Percentiles rank a stretch among this genome's conserved stretches.
These are phyloP conservation scores for Kodamaea kakaduensis DNA, from an alignment of 805 yeast genomes.

Conservation along the genomic window DNA sequence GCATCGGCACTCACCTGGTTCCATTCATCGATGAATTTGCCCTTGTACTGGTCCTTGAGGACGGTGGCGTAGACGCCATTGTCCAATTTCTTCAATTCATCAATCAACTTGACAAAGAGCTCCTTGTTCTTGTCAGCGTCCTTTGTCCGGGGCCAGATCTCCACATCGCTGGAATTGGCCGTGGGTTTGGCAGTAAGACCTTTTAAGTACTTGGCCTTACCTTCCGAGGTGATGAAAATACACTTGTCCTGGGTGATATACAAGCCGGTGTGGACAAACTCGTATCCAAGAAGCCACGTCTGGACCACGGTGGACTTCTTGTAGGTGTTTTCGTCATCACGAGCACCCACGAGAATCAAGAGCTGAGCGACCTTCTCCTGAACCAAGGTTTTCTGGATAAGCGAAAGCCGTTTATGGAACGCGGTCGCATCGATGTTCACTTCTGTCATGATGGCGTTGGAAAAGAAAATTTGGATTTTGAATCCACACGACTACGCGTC, in stretches of 20 bases:
- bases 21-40: slow-evolving; percentile 87
- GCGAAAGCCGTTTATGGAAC: slow-evolving; percentile 51
- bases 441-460: slow-evolving; percentile 45
- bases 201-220: slow-evolving; percentile 76
- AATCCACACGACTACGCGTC: slow-evolving; percentile 1
- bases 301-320: slow-evolving; percentile 83
- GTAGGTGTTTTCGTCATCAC: slow-evolving; percentile 85
- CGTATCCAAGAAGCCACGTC: slow-evolving; percentile 91
- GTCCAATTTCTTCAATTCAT: slow-evolving; percentile 34
- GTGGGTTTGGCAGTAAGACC: slow-evolving; percentile 47
- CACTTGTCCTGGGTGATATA: slow-evolving; percentile 57
- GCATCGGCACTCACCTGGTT: slow-evolving; percentile 23
- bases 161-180: slow-evolving; percentile 38
- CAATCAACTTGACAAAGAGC: slow-evolving; percentile 56
- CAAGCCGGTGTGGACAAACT: slow-evolving; percentile 87
- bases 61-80: slow-evolving; percentile 58
- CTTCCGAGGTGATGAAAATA: slow-evolving; percentile 70
- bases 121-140: slow-evolving; percentile 72
- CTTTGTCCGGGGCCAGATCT: slow-evolving; percentile 73
- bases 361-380: slow-evolving; percentile 23
- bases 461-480: background rate
- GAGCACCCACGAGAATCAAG: slow-evolving; percentile 74
- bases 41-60: slow-evolving; percentile 71
- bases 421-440: slow-evolving; percentile 50
- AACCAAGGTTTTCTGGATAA: slow-evolving; percentile 34